Percentiles rank a stretch among this genome's conserved stretches.
Evolutionary conservation across 345 rosid species (phyloP).

Genomic region (rapeseed (Brassica napus)): DNA sequence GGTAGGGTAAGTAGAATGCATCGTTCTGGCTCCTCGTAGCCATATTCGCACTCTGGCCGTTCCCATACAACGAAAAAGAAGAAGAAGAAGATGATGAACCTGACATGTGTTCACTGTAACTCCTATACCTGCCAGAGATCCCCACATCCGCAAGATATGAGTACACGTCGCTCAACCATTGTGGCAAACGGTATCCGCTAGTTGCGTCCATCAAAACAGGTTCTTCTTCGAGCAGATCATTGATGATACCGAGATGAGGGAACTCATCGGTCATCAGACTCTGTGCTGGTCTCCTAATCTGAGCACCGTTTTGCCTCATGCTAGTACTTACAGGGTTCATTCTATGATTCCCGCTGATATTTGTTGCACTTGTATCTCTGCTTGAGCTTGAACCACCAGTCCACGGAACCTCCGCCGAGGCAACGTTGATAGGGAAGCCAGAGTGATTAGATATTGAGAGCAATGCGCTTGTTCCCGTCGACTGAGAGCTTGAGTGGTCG

Average conservation of each 20-base stretch:
- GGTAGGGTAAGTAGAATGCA: conserved; percentile 38
- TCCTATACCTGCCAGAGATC: conserved; percentile 53
- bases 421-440: conserved; percentile 49
- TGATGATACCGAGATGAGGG: conserved; percentile 93
- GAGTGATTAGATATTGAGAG: conserved; percentile 46
- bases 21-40: conserved; percentile 57
- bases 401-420: conserved; percentile 53
- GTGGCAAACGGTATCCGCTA: conserved; percentile 45
- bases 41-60: conserved; percentile 45
- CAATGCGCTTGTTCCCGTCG: conserved; percentile 49
- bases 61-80: conserved; percentile 16
- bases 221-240: conserved; percentile 89
- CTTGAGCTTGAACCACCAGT: conserved; percentile 51
- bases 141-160: conserved; percentile 53
- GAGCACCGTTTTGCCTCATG: not conserved
- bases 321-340: conserved; percentile 25
- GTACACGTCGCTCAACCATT: conserved; percentile 49
- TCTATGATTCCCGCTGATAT: conserved; percentile 8
- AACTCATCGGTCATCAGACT: conserved; percentile 68
- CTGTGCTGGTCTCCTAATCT: conserved; percentile 49
- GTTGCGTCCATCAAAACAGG: conserved; percentile 44
- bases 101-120: conserved; percentile 65
- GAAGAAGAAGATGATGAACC: conserved; percentile 41
- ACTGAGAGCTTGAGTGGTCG: conserved; percentile 45
- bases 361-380: conserved; percentile 35